Base-by-base conservation (phyloP, 2,329 filamentous ascomycete species). In the Aspergillus fijiensis region DNA sequence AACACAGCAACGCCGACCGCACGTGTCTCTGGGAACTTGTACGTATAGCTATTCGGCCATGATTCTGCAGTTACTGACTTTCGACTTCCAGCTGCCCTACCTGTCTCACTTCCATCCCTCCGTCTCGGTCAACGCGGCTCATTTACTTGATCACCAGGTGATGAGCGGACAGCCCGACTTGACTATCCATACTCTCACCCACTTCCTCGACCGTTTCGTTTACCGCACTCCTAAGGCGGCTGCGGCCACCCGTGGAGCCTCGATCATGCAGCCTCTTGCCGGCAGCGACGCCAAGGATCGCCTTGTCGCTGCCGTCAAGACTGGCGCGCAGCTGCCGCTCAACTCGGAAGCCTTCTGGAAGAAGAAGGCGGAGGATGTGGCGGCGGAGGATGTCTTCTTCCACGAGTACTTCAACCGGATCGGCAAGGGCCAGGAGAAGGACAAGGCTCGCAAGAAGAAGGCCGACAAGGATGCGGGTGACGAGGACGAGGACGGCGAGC, bases 161-260 rank as follows among this genome's bases (percentile, higher is more conserved):
- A 87, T 91, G 75, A 88, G 91, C 61, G 87, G 90, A 63, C 98
- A 98, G 76, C 93, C 95, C 0, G 95, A 99, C 69, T 83, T 97
- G 55, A 89, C 90, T 16, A 88, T 92, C 60, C 94, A 98, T 75
- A 95, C 91, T 1, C 84, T 99, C 52, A 95, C 95, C 71, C 90
- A 96, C 75, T 99, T 99, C 82, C 83, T 99, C 60, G 95, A 99
- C 78, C 93, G 96, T 68, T 99, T 99, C 76, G 92, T 96, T n/a
- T 99, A 98, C 83, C 89, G 91, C 67, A 96, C 95, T 69, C 88
- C 94, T 63, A 96, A 96, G 81, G 81, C 75, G 6, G 68, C 87
- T 4, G 84, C 84, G 16, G 74, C 77, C 21, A 82, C 86, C 31
- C 90, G 91, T 64, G 96, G 96, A 53, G 84, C 85, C 29, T 97